A percentile compares a stretch with the other conserved stretches of the same genome.
These are phyloP conservation scores for Melocanna baccifera DNA, from an alignment of 176 grass and related monocot species.

Conservation along the genomic window DNA sequence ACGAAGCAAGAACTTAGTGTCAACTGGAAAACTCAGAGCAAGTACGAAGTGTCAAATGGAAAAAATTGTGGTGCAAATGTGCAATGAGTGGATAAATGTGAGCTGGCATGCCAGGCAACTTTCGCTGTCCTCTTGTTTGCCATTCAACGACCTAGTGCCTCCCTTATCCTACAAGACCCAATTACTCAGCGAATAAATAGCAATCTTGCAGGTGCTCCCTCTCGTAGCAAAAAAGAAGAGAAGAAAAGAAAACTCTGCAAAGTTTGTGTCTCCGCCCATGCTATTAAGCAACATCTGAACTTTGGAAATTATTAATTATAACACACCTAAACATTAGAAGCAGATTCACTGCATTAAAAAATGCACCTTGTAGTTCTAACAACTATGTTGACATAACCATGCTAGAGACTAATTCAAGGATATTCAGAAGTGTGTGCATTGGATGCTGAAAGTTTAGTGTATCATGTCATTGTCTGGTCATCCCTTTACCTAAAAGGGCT, in stretches of 20 bases:
- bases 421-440: background rate
- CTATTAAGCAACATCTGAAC: background rate
- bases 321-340: background rate
- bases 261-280: background rate
- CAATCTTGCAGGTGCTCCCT: background rate
- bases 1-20: background rate
- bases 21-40: too few relatives aligned
- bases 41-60: background rate
- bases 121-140: background rate
- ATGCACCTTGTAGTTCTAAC: background rate
- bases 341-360: background rate
- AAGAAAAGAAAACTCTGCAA: background rate
- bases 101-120: background rate
- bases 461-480: conserved; percentile 11
- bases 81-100: conserved; percentile 10
- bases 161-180: background rate
- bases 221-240: background rate
- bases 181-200: background rate
- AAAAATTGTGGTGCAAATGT: background rate
- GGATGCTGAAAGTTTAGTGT: conserved; percentile 5
- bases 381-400: conserved; percentile 2
- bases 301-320: background rate
- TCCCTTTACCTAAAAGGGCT: conserved; percentile 21
- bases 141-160: background rate
- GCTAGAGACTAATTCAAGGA: background rate